Evolutionary conservation across 2,329 filamentous ascomycete species (phyloP).

Genomic region (Aspergillus unguis): DNA sequence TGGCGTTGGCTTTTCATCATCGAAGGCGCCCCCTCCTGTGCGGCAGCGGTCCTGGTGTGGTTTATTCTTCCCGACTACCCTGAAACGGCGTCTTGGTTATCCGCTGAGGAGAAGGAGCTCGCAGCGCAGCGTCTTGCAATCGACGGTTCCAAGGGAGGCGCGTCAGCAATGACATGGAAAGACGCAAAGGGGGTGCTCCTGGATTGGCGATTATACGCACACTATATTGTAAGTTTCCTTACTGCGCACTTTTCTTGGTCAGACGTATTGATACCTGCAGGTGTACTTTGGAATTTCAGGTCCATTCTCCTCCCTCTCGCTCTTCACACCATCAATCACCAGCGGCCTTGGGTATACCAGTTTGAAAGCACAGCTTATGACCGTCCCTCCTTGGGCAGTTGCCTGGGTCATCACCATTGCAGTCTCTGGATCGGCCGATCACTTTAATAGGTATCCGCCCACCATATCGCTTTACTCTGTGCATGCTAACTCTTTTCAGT

Average conservation of each 20-base stretch:
- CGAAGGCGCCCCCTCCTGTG: slow-evolving; percentile 40
- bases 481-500: slow-evolving; percentile 17
- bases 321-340: slow-evolving; percentile 64
- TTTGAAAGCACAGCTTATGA: slow-evolving; percentile 63
- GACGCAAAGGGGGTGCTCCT: slow-evolving; percentile 48
- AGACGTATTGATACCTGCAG: slow-evolving; percentile 19
- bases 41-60: slow-evolving; percentile 41
- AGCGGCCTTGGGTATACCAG: slow-evolving; percentile 55
- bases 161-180: slow-evolving; percentile 45
- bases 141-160: slow-evolving; percentile 40
- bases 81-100: slow-evolving; percentile 48
- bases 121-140: slow-evolving; percentile 41
- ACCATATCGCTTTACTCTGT: slow-evolving; percentile 21
- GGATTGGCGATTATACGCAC: slow-evolving; percentile 52
- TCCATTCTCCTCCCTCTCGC: slow-evolving; percentile 58
- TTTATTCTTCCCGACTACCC: slow-evolving; percentile 51
- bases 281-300: slow-evolving; percentile 52
- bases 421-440: slow-evolving; percentile 61
- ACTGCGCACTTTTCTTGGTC: too few species aligned
- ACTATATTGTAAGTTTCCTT: slow-evolving; percentile 39
- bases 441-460: slow-evolving; percentile 32
- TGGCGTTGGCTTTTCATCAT: slow-evolving; percentile 51
- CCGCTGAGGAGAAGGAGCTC: slow-evolving; percentile 42
- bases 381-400: slow-evolving; percentile 62
- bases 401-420: slow-evolving; percentile 54